A percentile compares a stretch with the other conserved stretches of the same genome.
Conservation (phyloP, 495 filamentous ascomycete species). For the Neurospora terricola region DNA sequence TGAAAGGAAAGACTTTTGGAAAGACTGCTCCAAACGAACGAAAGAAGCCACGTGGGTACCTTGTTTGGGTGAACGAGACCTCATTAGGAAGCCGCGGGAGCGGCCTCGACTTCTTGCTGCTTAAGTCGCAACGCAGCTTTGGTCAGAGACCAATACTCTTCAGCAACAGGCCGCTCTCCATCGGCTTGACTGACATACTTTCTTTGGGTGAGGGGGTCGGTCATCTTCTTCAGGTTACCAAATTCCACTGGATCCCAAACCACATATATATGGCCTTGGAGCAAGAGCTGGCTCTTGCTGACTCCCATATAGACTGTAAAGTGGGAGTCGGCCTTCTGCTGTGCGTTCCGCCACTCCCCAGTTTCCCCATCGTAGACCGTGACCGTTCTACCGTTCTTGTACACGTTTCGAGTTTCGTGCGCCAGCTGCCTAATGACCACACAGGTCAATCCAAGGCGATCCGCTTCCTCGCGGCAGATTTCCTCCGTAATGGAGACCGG, state of each 20-base stretch:
- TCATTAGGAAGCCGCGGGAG: too few relatives aligned
- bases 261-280: neutral
- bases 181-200: neutral
- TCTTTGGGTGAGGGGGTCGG: neutral
- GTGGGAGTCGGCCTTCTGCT: neutral
- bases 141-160: too few relatives aligned
- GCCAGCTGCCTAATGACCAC: neutral
- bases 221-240: neutral
- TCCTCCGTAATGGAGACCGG: neutral
- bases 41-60: too few relatives aligned
- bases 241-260: neutral
- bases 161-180: too few relatives aligned
- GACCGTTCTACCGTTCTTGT: neutral
- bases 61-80: too few relatives aligned
- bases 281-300: neutral
- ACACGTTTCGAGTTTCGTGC: neutral
- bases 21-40: too few relatives aligned
- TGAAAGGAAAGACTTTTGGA: too few relatives aligned
- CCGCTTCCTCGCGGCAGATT: neutral
- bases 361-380: neutral
- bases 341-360: neutral
- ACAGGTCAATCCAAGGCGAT: neutral
- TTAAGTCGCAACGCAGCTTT: too few relatives aligned
- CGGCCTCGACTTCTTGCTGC: too few relatives aligned
- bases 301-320: neutral